Base-by-base conservation (phyloP, 768 basidiomycete species). In the Leucosporidium creatinivorum region DNA sequence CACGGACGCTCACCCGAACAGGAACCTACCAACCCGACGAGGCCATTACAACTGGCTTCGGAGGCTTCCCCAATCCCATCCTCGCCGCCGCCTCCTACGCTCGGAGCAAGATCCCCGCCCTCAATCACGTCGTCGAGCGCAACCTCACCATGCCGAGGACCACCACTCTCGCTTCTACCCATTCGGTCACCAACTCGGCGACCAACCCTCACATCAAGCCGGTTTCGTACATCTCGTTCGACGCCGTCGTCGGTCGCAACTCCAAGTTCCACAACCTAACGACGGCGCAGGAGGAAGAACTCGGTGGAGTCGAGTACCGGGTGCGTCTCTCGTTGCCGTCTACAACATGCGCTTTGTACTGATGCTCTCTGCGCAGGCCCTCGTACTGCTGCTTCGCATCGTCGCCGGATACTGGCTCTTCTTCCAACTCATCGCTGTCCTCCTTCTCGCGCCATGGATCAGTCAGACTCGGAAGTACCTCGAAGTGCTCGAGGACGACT, bases 231-330 rank as follows among this genome's bases (percentile, higher is more conserved):
- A 87, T 97, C 66, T 83, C 86, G 1, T 97, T 96, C 75, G 85
- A 90, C 55, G 89, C 91, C 12, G 65, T 76, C n/a, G 77, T 77
- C 17, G 75, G 75, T 0, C 48, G 77, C 61, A 76, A 79, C 58
- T 72, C 69, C 52, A 67, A 58, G 58, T 82, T 82, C 69, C 76
- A 80, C 77, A 70, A 76, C 26, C 79, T 94, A 62, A 89, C 86
- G 0, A 82, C 84, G 25, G 90, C 92, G 57, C 89, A 97, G 75
- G 80, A 89, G 73, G 92, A 94, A 72, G 91, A 96, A 77, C 80
- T 98, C 7, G 93, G 93, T 6, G 93, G 94, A 25, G 88, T 96
- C 10, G 94, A 99, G 77, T 98, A 89, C 75, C 83, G 92, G 15
- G 72, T 74, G 26, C 19, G 63, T 66, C 1, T 33, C 12, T 15